Conservation (phyloP, 2,329 filamentous ascomycete species). For the Clonostachys byssicola region DNA sequence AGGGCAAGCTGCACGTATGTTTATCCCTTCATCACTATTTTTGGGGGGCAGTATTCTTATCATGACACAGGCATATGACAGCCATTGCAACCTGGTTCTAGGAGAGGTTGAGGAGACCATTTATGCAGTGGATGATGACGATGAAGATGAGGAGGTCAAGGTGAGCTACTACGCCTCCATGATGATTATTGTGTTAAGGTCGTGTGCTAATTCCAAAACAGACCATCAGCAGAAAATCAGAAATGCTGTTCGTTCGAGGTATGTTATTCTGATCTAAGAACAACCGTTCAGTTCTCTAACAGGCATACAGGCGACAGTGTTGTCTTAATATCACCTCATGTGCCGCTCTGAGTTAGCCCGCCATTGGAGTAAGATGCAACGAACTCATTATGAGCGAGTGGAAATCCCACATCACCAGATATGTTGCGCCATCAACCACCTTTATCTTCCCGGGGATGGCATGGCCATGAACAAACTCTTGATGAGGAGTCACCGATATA, state of each 20-base stretch:
- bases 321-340: slow-evolving; percentile 65
- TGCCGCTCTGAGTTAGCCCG: slow-evolving; percentile 26
- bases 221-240: slow-evolving; percentile 94
- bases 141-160: slow-evolving; percentile 73
- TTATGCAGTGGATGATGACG: slow-evolving; percentile 88
- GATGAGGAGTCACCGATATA: too few relatives aligned
- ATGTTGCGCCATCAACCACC: too few relatives aligned
- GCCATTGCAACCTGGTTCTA: slow-evolving; percentile 94
- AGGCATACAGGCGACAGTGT: slow-evolving; percentile 60
- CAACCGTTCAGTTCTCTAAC: too few relatives aligned
- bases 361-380: not conserved
- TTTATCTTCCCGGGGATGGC: too few relatives aligned
- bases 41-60: not conserved
- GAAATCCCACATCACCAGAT: too few relatives aligned
- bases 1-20: slow-evolving; percentile 88
- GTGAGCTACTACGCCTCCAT: slow-evolving; percentile 32
- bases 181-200: not conserved
- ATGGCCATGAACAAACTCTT: too few relatives aligned
- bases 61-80: slow-evolving; percentile 80
- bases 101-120: slow-evolving; percentile 98
- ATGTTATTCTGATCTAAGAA: slow-evolving; percentile 18
- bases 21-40: slow-evolving; percentile 5
- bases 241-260: slow-evolving; percentile 99
- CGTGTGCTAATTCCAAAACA: slow-evolving; percentile 23
- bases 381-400: too few relatives aligned